Conservation (phyloP, 148 eudicot species). For the Silene uniflora region DNA sequence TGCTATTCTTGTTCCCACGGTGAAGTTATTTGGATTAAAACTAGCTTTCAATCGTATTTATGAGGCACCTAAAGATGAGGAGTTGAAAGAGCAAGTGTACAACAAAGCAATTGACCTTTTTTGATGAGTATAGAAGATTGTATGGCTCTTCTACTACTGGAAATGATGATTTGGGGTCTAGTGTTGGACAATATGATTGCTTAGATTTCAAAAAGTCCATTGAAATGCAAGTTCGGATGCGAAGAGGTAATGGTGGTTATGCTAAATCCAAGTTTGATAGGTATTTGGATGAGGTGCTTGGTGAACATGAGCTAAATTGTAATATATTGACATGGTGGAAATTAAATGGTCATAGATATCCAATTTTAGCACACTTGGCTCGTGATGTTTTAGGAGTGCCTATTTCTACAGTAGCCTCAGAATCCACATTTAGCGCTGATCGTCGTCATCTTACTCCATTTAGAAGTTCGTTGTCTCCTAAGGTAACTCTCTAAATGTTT, state of each 20-base stretch:
- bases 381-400: conserved; percentile 10
- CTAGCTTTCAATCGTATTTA: not conserved
- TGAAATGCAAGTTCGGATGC: conserved; percentile 6
- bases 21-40: conserved; percentile 11
- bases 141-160: not conserved
- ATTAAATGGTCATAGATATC: conserved; percentile 17
- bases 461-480: conserved; percentile 12
- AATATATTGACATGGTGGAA: not conserved
- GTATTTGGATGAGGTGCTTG: conserved; percentile 1
- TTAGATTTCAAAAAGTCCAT: not conserved
- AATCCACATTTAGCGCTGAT: conserved; percentile 5
- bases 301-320: not conserved
- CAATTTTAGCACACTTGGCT: not conserved
- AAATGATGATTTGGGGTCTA: not conserved
- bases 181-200: not conserved
- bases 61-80: not conserved
- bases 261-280: not conserved
- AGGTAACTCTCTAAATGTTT: too few relatives aligned
- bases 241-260: not conserved
- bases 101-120: not conserved
- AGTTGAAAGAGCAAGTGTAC: not conserved
- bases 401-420: conserved; percentile 1
- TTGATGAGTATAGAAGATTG: conserved; percentile 5
- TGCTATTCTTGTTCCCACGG: not conserved
- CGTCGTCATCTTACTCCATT: conserved; percentile 24